phyloP scores from a whole-genome alignment of 2,329 filamentous ascomycete species.

The Cordyceps fumosorosea region DNA sequence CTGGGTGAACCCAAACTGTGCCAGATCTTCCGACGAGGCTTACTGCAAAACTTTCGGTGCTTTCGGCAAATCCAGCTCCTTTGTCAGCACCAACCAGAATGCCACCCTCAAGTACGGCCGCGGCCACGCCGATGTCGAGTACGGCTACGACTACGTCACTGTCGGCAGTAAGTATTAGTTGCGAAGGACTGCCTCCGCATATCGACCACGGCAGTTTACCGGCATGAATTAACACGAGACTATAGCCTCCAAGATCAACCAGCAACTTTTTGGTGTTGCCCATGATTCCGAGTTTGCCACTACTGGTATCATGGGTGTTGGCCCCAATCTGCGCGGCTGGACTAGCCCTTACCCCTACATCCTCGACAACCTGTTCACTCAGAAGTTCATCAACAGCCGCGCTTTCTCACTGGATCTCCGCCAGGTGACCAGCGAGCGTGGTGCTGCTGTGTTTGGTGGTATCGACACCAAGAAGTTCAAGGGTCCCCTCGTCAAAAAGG shows the following conservation, averaged over 20 bases:
- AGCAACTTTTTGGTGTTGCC: conserved; percentile 32
- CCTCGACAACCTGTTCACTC: conserved; percentile 27
- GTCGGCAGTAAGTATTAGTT: conserved; percentile 25
- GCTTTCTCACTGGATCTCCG: conserved; percentile 31
- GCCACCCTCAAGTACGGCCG: conserved; percentile 26
- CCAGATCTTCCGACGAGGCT: conserved; percentile 21
- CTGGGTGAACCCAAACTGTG: conserved; percentile 37
- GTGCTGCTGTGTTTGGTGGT: conserved; percentile 45
- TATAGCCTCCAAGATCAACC: conserved; percentile 24
- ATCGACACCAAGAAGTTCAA: conserved; percentile 50
- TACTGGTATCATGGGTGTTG: conserved; percentile 30
- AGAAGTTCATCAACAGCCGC: conserved; percentile 31
- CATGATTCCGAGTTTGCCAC: conserved; percentile 23
- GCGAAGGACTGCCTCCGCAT: neutral
- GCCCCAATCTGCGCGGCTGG: conserved; percentile 29
- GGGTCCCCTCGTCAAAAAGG: conserved; percentile 47
- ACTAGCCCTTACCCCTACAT: conserved; percentile 27
- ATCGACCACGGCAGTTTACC: too few species aligned
- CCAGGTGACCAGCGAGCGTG: conserved; percentile 24
- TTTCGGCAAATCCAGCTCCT: conserved; percentile 26
- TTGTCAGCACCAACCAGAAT: conserved; percentile 20
- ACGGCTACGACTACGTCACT: conserved; percentile 27
- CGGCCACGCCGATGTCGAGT: conserved; percentile 27
- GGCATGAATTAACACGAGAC: neutral
- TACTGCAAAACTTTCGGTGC: conserved; percentile 25